phyloP scores from a whole-genome alignment of 2,329 filamentous ascomycete genomes.

The Microcyclospora pomicola region DNA sequence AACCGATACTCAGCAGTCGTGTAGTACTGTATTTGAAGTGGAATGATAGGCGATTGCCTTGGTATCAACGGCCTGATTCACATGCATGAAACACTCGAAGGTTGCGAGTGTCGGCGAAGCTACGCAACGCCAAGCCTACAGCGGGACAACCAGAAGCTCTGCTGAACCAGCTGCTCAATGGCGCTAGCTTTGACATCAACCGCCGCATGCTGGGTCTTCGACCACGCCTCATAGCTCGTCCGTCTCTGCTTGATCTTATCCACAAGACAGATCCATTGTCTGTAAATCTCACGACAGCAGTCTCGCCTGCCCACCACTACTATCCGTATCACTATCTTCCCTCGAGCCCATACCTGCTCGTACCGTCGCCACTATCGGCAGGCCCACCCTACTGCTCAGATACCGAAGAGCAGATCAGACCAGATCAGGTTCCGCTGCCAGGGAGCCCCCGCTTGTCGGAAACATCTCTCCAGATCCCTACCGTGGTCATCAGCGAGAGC shows the following conservation, averaged over 20 bases:
- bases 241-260: constrained; percentile 50
- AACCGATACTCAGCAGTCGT: too few species aligned
- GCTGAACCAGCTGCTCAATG: too few species aligned
- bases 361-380: not conserved
- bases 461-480: too few species aligned
- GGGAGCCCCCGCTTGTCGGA: too few species aligned
- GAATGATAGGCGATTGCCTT: too few species aligned
- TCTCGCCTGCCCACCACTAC: constrained; percentile 15
- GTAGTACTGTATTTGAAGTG: too few species aligned
- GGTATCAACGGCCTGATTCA: too few species aligned
- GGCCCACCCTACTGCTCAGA: not conserved
- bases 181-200: too few species aligned
- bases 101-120: too few species aligned
- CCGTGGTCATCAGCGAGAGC: constrained; percentile 1
- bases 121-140: too few species aligned
- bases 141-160: too few species aligned
- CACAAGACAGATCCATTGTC: constrained; percentile 29
- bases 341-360: not conserved
- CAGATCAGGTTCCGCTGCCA: not conserved
- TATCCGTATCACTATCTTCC: not conserved
- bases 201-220: constrained; percentile 37
- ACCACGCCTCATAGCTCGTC: constrained; percentile 45
- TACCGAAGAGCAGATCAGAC: not conserved
- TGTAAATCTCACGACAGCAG: not conserved
- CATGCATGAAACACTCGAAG: too few species aligned